Evolutionary conservation across 768 basidiomycete genomes (phyloP).

Genomic region (Mycena capillaripes): DNA sequence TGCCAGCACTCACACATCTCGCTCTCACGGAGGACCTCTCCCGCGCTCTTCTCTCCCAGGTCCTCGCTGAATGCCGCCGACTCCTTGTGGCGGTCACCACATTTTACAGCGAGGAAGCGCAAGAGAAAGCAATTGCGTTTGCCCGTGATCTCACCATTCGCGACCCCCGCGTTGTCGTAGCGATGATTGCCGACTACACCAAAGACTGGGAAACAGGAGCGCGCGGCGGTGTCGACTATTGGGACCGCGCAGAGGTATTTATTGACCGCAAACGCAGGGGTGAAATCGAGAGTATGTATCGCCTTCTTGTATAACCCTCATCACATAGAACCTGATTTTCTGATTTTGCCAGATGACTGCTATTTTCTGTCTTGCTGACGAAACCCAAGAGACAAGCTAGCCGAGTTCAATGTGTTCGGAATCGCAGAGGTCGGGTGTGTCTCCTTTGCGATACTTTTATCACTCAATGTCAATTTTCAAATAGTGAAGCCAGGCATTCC

Average conservation of each 20-base stretch:
- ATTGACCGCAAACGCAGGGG: not conserved
- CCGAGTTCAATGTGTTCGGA: no score
- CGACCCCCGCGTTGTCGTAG: not conserved
- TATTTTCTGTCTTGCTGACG: no score
- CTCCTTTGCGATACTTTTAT: no score
- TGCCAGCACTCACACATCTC: not conserved
- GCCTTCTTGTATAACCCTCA: no score
- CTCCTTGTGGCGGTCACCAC: not conserved
- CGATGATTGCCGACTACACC: not conserved
- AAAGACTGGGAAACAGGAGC: not conserved
- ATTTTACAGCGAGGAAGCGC: not conserved
- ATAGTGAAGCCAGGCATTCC: no score
- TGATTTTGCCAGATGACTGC: no score
- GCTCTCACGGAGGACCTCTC: not conserved
- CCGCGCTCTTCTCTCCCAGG: not conserved
- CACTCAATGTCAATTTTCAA: no score
- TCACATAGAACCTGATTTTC: no score
- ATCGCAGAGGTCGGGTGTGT: no score
- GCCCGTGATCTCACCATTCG: not conserved
- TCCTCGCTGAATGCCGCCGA: not conserved
- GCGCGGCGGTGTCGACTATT: not conserved
- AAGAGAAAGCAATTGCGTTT: not conserved
- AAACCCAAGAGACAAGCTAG: no score
- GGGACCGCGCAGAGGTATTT: not conserved
- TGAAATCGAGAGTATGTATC: not conserved